phyloP scores from a whole-genome alignment of 441 rosid genomes.

The Eugenia klotzschiana region DNA sequence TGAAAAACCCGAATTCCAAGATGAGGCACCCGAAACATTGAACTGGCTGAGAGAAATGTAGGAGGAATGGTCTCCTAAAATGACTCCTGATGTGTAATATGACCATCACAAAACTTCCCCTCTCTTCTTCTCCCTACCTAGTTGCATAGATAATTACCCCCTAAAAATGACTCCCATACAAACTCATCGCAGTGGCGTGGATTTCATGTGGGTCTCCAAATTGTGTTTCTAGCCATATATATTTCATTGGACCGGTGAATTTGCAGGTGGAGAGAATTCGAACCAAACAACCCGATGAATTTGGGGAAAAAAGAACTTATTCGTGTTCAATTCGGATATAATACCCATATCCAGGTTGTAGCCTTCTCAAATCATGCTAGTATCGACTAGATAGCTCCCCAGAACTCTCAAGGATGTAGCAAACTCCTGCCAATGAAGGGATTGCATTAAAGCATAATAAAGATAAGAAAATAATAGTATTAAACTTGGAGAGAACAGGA shows the following conservation, averaged over 20 bases:
- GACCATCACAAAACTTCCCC: background rate
- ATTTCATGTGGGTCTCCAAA: background rate
- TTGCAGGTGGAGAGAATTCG: background rate
- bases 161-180: background rate
- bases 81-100: background rate
- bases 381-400: conserved; percentile 90
- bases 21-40: background rate
- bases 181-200: background rate
- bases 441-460: background rate
- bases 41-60: background rate
- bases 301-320: background rate
- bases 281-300: background rate
- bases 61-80: background rate
- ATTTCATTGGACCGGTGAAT: background rate
- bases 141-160: background rate
- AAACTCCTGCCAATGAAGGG: conserved; percentile 49
- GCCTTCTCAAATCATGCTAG: conserved; percentile 44
- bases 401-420: conserved; percentile 88
- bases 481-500: background rate
- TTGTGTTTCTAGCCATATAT: background rate
- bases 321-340: background rate
- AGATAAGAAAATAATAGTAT: background rate
- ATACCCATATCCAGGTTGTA: conserved; percentile 15
- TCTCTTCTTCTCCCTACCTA: background rate
- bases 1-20: background rate